phyloP scores from a whole-genome alignment of 768 basidiomycete genomes.

The Rhizopogon vinicolor region DNA sequence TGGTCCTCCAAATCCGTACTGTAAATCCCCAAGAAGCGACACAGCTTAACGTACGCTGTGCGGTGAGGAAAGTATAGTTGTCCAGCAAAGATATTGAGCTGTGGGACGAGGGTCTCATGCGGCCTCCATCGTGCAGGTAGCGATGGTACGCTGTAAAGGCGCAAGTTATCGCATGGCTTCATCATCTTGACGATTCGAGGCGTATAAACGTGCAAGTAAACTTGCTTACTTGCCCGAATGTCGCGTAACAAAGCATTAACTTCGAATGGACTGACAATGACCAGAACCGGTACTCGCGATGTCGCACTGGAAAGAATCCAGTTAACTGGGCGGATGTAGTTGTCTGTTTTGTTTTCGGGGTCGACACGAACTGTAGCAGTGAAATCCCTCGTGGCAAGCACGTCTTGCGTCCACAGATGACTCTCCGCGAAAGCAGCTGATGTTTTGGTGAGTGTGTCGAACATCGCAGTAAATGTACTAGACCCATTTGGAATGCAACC shows the following conservation, averaged over 20 bases:
- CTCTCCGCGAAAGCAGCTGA: slow-evolving; percentile 10
- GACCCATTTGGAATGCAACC: slow-evolving; percentile 18
- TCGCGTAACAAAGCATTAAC: slow-evolving; percentile 31
- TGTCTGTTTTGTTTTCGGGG: slow-evolving; percentile 14
- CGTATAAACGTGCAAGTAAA: slow-evolving; percentile 39
- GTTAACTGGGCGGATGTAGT: slow-evolving; percentile 34
- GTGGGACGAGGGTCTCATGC: slow-evolving; percentile 13
- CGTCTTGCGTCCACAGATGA: slow-evolving; percentile 11
- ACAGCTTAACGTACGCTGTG: slow-evolving; percentile 28
- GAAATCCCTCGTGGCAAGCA: slow-evolving; percentile 16
- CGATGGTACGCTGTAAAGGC: slow-evolving; percentile 16
- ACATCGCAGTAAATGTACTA: slow-evolving; percentile 12
- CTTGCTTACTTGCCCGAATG: slow-evolving; percentile 27
- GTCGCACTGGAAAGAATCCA: slow-evolving; percentile 38
- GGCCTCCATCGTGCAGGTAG: slow-evolving; percentile 14
- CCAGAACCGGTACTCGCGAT: slow-evolving; percentile 23
- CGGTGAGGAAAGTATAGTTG: slow-evolving; percentile 36
- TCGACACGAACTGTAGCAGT: background rate
- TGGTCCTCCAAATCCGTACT: slow-evolving; percentile 41
- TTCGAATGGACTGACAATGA: slow-evolving; percentile 39
- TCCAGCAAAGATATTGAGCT: slow-evolving; percentile 41
- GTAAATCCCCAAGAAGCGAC: slow-evolving; percentile 32
- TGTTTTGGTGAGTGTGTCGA: slow-evolving; percentile 10
- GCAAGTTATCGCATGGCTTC: slow-evolving; percentile 32
- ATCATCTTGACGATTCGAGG: slow-evolving; percentile 30